These are phyloP conservation scores for Aureobasidium sp. DNA, from an alignment of 2,329 filamentous ascomycete genomes.

Conservation along the genomic window DNA sequence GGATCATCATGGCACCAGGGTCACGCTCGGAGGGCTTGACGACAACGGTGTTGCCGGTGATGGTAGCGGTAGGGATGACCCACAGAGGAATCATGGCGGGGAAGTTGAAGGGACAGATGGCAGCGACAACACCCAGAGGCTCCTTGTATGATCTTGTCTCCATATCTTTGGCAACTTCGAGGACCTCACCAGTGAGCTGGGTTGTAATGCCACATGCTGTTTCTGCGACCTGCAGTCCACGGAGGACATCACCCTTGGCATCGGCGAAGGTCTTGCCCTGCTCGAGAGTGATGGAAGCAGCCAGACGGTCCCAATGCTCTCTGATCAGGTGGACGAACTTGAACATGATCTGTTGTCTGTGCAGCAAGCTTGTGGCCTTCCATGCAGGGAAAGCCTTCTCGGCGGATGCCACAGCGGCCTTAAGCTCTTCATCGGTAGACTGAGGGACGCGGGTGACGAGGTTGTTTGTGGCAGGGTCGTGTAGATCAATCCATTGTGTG, in stretches of 20 bases:
- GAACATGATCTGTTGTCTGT: slow-evolving; percentile 76
- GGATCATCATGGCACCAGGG: slow-evolving; percentile 76
- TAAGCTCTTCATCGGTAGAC: slow-evolving; percentile 68
- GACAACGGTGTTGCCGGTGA: slow-evolving; percentile 66
- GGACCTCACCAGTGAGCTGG: slow-evolving; percentile 71
- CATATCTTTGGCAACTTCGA: slow-evolving; percentile 85
- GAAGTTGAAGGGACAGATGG: slow-evolving; percentile 88
- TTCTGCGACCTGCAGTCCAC: slow-evolving; percentile 78
- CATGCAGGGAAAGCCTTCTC: slow-evolving; percentile 64
- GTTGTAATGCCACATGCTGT: slow-evolving; percentile 73
- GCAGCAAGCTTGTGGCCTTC: slow-evolving; percentile 60
- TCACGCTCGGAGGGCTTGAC: slow-evolving; percentile 83
- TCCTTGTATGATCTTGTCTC: slow-evolving; percentile 77
- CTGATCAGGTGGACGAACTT: slow-evolving; percentile 68
- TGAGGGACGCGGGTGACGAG: slow-evolving; percentile 74
- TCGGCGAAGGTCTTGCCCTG: slow-evolving; percentile 85
- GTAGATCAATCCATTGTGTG: slow-evolving; percentile 63
- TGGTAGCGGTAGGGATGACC: slow-evolving; percentile 76
- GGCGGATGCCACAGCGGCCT: slow-evolving; percentile 62
- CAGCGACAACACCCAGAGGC: slow-evolving; percentile 70
- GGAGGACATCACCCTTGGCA: slow-evolving; percentile 70
- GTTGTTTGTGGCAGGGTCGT: slow-evolving; percentile 76
- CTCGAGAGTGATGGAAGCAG: slow-evolving; percentile 77
- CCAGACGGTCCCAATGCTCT: slow-evolving; percentile 80
- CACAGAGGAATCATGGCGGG: slow-evolving; percentile 86